Percentiles rank a stretch among this genome's conserved stretches.
These are phyloP conservation scores for Clarireedia hainanense DNA, from an alignment of 2,329 filamentous ascomycete species.

Conservation along the genomic window DNA sequence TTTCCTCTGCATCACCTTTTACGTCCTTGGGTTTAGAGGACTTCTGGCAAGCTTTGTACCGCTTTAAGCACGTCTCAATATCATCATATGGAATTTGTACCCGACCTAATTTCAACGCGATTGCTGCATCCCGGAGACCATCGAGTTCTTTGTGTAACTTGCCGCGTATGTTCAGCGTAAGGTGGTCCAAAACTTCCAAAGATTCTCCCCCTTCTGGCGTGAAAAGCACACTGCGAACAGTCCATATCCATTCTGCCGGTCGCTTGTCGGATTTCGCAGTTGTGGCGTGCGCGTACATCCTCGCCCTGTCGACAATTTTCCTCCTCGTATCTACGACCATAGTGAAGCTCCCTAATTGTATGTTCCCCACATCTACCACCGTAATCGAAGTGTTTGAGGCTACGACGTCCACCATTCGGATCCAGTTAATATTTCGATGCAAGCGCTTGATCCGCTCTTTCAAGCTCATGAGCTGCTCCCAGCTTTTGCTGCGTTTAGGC, in stretches of 20 bases:
- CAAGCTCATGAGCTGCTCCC: conserved; percentile 67
- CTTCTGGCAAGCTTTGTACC: conserved; percentile 41
- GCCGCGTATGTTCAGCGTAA: conserved; percentile 84
- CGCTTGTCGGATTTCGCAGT: conserved; percentile 53
- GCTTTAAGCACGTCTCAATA: conserved; percentile 53
- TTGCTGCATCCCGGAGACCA: conserved; percentile 80
- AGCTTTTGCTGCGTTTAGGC: conserved; percentile 58
- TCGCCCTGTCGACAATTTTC: conserved; percentile 84
- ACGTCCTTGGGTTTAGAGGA: conserved; percentile 22
- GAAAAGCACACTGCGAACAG: conserved; percentile 78
- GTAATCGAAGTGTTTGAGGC: conserved; percentile 72
- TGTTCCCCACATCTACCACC: conserved; percentile 70
- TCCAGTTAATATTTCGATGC: conserved; percentile 80
- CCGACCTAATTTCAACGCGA: conserved; percentile 84
- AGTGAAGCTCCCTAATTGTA: conserved; percentile 79
- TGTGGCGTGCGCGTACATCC: conserved; percentile 76
- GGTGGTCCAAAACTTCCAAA: conserved; percentile 80
- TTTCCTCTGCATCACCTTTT: conserved; percentile 43
- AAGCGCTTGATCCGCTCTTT: conserved; percentile 84
- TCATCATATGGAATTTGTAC: conserved; percentile 90
- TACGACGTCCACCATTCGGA: conserved; percentile 82
- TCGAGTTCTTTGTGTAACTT: conserved; percentile 79
- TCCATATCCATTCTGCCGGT: conserved; percentile 92
- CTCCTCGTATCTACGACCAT: conserved; percentile 83
- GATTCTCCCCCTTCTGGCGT: conserved; percentile 78